Evolutionary conservation across 345 rosid species (phyloP), one percentile per base, ranked within the genome.

Genomic region (Trapa incisa): DNA sequence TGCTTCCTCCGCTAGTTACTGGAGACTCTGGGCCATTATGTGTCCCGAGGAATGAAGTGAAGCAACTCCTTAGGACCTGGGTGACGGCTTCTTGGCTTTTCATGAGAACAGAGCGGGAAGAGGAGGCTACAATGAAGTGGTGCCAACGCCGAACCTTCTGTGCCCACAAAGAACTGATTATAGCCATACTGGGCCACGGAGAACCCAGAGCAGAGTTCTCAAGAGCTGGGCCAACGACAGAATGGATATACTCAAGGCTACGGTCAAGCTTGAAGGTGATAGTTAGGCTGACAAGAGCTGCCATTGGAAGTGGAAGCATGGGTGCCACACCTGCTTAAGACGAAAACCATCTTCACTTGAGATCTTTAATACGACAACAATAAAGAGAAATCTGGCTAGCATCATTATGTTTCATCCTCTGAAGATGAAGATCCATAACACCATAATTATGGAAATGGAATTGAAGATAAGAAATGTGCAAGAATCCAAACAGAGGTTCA

Each of bases 81-180:
- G 75, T 70, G 42, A 83, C 72, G 15, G 92, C 92, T 72, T 75
- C 85, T 68, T 84, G 77, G 67, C 74, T 77, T 73, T 73, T 74
- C 61, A 70, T 75, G 80, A 87, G 82, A 5, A 84, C 80, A 3
- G 89, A 74, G 29, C 84, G 87, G 61, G 83, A 73, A 72, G 81
- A 81, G 7, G 84, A 76, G 45, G 82, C 75, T 14, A 87, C 79
- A 38, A 87, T 83, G 76, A 75, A 87, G 60, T 81, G 71, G 69
- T 82, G 89, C 92, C 92, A 87, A 54, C 87, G 84, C 15, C 82
- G 84, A 6, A 81, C 75, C 70, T 87, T 87, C 66, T 84, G 92
- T 37, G 83, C 86, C 92, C 92, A 87, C 12, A 87, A 80, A 68
- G 89, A 84, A 57, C 87, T 79, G 13, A 87, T 76, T 58, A 78